A percentile compares a stretch with the other conserved stretches of the same genome.
Conservation (phyloP, 768 basidiomycete genomes). For the Tylopilus rubrobrunneus region DNA sequence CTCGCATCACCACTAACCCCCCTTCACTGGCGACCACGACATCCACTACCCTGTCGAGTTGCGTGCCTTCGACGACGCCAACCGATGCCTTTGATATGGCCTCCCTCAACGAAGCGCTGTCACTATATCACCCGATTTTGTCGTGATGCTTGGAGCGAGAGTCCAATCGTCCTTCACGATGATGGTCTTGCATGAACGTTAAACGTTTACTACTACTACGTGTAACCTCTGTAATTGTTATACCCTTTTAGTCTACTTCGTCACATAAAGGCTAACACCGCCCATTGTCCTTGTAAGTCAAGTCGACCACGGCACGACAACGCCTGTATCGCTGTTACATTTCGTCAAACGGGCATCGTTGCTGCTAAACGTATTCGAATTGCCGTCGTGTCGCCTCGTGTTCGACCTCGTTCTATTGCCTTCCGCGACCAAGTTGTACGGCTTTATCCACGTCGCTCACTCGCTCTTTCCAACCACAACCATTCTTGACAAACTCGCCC, state of each 20-base stretch:
- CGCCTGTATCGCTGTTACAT: neutral
- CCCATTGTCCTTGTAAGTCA: neutral
- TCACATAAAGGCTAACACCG: neutral
- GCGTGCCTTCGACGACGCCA: constrained; percentile 3
- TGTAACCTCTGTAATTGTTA: constrained; percentile 9
- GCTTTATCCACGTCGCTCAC: constrained; percentile 3
- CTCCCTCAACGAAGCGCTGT: constrained; percentile 24
- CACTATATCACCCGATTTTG: constrained; percentile 19
- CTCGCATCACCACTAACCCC: neutral
- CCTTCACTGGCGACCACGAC: constrained; percentile 14
- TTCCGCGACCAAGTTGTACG: neutral
- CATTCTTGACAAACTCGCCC: neutral
- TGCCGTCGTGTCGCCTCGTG: constrained; percentile 17
- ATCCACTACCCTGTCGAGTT: constrained; percentile 4
- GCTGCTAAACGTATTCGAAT: neutral
- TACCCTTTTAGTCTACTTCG: constrained; percentile 4
- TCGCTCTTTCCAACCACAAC: constrained; percentile 1
- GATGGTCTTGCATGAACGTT: neutral
- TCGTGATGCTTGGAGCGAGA: constrained; percentile 7
- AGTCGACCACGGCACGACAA: neutral
- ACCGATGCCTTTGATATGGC: constrained; percentile 22
- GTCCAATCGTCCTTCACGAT: neutral
- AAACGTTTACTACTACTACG: neutral
- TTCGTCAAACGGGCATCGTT: constrained; percentile 1
- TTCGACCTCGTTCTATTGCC: constrained; percentile 17